Evolutionary conservation across 768 basidiomycete genomes (phyloP).

Genomic region (Kwoniella europaea): DNA sequence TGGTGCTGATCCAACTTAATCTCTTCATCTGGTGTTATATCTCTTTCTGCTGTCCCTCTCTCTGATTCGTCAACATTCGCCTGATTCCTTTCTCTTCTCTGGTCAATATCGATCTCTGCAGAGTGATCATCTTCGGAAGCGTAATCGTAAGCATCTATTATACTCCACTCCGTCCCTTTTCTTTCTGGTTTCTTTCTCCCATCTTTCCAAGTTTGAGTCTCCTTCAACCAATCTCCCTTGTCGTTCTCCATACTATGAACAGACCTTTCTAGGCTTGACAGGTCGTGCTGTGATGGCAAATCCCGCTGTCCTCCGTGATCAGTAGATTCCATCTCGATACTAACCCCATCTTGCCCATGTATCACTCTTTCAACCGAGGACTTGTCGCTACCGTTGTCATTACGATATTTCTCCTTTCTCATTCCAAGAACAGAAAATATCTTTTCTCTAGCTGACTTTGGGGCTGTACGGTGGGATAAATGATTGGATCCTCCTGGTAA

Average conservation of each 20-base stretch:
- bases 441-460: conserved; percentile 1
- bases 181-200: conserved; percentile 1
- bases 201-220: background rate
- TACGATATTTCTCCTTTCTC: background rate
- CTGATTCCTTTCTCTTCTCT: too few species aligned
- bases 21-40: too few species aligned
- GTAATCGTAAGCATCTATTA: conserved; percentile 17
- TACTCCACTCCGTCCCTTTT: conserved; percentile 16
- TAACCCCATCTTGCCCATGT: background rate
- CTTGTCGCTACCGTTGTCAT: background rate
- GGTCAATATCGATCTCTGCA: too few species aligned
- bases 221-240: background rate
- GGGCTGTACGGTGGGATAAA: background rate
- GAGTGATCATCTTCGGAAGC: background rate
- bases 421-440: conserved; percentile 8
- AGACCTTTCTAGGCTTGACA: too few species aligned
- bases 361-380: background rate
- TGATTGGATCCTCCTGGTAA: background rate
- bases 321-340: too few species aligned
- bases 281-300: too few species aligned
- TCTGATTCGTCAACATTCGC: too few species aligned
- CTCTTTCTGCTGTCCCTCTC: background rate
- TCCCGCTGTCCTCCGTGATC: too few species aligned
- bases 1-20: too few species aligned
- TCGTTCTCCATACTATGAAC: background rate